phyloP scores from a whole-genome alignment of 169 alveolate species.

The Plasmodium relictum region DNA sequence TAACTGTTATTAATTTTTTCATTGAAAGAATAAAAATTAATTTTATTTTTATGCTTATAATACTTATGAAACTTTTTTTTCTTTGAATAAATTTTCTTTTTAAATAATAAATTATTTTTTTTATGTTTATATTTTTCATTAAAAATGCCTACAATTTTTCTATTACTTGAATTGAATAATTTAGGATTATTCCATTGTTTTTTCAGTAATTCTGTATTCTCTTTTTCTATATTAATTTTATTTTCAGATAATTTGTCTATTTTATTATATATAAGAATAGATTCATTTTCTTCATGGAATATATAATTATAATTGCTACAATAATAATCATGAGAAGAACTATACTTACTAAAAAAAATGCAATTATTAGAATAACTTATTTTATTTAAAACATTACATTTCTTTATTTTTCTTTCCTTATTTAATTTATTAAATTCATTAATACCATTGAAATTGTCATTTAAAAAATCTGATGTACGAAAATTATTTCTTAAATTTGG shows the following conservation, averaged over 20 bases:
- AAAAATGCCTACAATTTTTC: too few species aligned
- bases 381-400: neutral
- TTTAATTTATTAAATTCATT: too few species aligned
- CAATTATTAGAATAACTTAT: neutral
- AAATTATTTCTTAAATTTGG: too few species aligned
- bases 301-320: neutral
- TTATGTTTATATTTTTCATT: neutral
- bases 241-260: slow-evolving; percentile 1
- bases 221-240: neutral
- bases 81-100: too few species aligned
- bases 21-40: too few species aligned
- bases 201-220: neutral
- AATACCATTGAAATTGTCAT: too few species aligned
- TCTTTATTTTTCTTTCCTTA: neutral
- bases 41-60: too few species aligned
- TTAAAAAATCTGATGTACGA: too few species aligned
- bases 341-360: neutral
- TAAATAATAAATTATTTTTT: neutral
- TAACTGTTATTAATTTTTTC: neutral
- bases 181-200: too few species aligned
- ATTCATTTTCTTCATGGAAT: too few species aligned
- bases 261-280: neutral
- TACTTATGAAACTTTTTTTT: too few species aligned
- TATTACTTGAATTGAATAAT: too few species aligned
- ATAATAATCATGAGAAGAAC: neutral